These are phyloP conservation scores for Gaeumannomyces tritici DNA, from an alignment of 2,329 filamentous ascomycete species.

Conservation along the genomic window DNA sequence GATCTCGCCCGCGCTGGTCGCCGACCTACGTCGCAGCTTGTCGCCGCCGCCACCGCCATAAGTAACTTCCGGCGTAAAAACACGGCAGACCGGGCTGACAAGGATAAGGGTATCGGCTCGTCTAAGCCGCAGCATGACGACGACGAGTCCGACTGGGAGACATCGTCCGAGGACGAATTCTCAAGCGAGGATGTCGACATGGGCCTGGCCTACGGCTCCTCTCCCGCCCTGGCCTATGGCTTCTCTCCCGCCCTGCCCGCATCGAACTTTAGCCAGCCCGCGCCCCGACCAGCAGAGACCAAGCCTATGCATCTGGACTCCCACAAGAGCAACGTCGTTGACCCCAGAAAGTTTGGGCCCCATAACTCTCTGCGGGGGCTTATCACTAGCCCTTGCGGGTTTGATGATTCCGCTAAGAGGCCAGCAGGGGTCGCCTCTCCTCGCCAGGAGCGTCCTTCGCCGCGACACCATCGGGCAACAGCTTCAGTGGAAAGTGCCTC, in stretches of 20 bases:
- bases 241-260: slow-evolving; percentile 14
- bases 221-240: slow-evolving; percentile 25
- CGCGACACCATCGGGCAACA: slow-evolving; percentile 21
- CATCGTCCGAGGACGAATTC: slow-evolving; percentile 29
- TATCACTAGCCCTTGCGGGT: slow-evolving; percentile 47
- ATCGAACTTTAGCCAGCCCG: slow-evolving; percentile 16
- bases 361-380: slow-evolving; percentile 50
- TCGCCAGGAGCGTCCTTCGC: slow-evolving; percentile 20
- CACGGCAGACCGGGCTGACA: slow-evolving; percentile 20
- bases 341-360: slow-evolving; percentile 49
- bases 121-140: slow-evolving; percentile 27
- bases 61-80: slow-evolving; percentile 30
- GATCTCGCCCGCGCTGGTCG: slow-evolving; percentile 34
- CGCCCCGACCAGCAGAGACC: not conserved
- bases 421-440: not conserved
- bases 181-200: slow-evolving; percentile 29
- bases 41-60: slow-evolving; percentile 29
- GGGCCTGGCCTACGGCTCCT: slow-evolving; percentile 29
- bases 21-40: slow-evolving; percentile 24
- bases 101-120: slow-evolving; percentile 24
- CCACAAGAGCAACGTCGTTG: slow-evolving; percentile 40
- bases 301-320: slow-evolving; percentile 19
- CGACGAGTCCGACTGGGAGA: slow-evolving; percentile 46
- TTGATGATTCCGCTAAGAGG: slow-evolving; percentile 25
- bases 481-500: slow-evolving; percentile 24